Evolutionary conservation across 306 rosid genomes (phyloP), one percentile per base, ranked within the genome.

Genomic region (Sophora flavescens): DNA sequence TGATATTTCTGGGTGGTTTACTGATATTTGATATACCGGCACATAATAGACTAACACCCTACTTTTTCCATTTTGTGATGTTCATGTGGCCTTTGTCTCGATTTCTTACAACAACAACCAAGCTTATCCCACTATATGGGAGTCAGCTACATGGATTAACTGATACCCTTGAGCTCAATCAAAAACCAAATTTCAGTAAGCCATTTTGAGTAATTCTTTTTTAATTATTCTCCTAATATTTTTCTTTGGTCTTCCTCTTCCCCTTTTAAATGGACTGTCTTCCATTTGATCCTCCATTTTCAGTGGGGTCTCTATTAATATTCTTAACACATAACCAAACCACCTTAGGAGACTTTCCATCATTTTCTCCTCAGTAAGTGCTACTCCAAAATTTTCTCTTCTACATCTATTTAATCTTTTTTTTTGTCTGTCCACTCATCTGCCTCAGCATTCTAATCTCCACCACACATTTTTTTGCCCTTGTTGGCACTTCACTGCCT

Each of bases 1-100:
- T 44, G 18, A 63, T 63, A 39, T 62, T 80, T 80, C 44, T 48
- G 42, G 38, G 71, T 66, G 35, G 68, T 72, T 62, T 48, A 50
- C 65, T 66, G 35, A 75, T 72, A 70, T 38, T 72, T 59, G 61
- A 14, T 54, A 47, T 64, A 35, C 11, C 15, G 41, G 36, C 15
- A 57, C 28, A 44, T 54, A 42, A 58, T 63, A 54, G 60, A 54
- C 41, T 33, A 26, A 35, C 48, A 35, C 15, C 70, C 57, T 73
- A 56, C 3, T 54, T 63, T 52, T 33, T 32, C 18, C 16, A 6
- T 18, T 14, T 33, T 57, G 38, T 56, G 67, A 56, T 18, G 41
- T 65, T 50, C 53, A 48, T 66, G 26, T 72, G 57, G 30, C 71
- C 33, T 61, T 57, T 26, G 63, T 70, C 42, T 80, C 22, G 26